Evolutionary conservation across 306 rosid genomes (phyloP).

Genomic region (Castanea crenata): DNA sequence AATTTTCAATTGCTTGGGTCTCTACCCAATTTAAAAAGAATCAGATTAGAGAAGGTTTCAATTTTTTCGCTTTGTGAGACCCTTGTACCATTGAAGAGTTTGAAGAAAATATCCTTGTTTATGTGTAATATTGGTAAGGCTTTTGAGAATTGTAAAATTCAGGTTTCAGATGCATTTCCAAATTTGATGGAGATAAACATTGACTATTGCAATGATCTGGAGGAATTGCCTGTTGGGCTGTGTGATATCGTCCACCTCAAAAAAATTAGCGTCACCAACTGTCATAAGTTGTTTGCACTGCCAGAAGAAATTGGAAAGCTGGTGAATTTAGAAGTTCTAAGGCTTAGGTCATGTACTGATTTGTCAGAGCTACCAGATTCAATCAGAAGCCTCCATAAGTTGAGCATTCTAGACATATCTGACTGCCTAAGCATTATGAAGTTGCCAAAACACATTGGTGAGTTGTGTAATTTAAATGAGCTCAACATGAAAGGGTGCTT

Average conservation of each 20-base stretch:
- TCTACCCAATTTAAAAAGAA: conserved; percentile 35
- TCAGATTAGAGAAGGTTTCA: conserved; percentile 52
- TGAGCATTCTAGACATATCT: conserved; percentile 53
- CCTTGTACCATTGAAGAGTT: conserved; percentile 28
- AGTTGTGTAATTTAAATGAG: conserved; percentile 29
- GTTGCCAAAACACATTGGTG: conserved; percentile 52
- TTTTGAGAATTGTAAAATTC: conserved; percentile 22
- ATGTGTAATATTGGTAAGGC: conserved; percentile 58
- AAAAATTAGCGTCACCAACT: conserved; percentile 58
- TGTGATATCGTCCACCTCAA: conserved; percentile 30
- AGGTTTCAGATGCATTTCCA: conserved; percentile 40
- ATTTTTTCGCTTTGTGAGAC: conserved; percentile 35
- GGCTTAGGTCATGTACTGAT: conserved; percentile 53
- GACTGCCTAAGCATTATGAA: conserved; percentile 41
- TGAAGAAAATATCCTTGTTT: conserved; percentile 52
- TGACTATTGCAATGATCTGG: conserved; percentile 53
- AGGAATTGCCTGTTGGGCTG: conserved; percentile 39
- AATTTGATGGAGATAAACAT: conserved; percentile 53
- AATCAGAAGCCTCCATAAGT: conserved; percentile 18
- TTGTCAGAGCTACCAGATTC: conserved; percentile 47
- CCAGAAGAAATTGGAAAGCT: conserved; percentile 45
- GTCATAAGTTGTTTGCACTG: conserved; percentile 46
- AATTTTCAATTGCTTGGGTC: conserved; percentile 33
- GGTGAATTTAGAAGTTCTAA: conserved; percentile 42
- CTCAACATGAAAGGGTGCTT: conserved; percentile 41